Evolutionary conservation across 106 monocot genomes (phyloP), one percentile per base, ranked within the genome.

Genomic region (Narthecium ossifragum): DNA sequence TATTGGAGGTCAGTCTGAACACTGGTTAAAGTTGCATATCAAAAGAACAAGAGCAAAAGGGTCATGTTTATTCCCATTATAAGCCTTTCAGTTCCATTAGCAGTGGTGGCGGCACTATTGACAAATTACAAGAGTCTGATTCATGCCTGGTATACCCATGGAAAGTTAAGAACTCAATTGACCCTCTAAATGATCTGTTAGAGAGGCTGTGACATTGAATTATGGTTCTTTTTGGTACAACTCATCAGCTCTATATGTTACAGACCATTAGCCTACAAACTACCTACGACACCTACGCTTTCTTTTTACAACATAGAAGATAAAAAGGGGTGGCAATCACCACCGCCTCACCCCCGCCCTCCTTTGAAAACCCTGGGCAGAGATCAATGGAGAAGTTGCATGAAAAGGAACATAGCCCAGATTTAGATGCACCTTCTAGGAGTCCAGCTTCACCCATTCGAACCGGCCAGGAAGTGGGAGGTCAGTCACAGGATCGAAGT

Each of bases 401-500:
- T 24, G 41, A 60, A 15, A 20, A 36, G 37, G 37, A 36, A 18
- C 21, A 24, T 36, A 36, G 18, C 33, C 29, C 34, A 22, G 57
- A 58, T 58, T 8, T 8, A 3, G 34, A 36, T 3, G 7, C 9
- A 10, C 17, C 18, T 8, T 55, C 60, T 53, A 70, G 17, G 29
- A 66, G 63, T 77, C 81, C 46, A 86, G 67, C 49, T 77, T 78
- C 68, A 74, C 66, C 85, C 85, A 86, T 61, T 81, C 77, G 60
- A 78, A 86, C 14, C 81, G 80, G 22, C 85, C 85, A 2, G 74
- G 60, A 24, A 86, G 78, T 0, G 85, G 85, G n/a, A 17, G 40
- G 26, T 81, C 85, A 20, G 71, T 86, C 63, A 81, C 81, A 8
- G 85, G 85, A 74, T 81, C 81, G 33, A 78, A 86, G 70, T 86